Evolutionary conservation across 2,329 filamentous ascomycete genomes (phyloP).

Genomic region (Aureobasidium sp.): DNA sequence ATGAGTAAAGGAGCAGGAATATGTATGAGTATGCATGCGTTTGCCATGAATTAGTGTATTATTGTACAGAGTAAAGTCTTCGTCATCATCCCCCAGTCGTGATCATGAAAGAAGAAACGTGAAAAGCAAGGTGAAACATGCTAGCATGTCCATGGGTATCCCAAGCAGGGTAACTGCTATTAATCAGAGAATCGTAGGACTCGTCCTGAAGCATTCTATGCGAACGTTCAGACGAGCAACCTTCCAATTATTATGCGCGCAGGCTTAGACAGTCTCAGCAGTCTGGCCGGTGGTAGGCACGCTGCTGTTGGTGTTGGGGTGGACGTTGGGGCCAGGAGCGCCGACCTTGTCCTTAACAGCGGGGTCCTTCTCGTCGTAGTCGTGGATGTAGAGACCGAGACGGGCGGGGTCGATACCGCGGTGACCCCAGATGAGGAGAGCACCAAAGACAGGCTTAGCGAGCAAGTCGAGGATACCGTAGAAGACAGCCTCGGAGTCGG

Average conservation of each 20-base stretch:
- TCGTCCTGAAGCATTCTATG: not conserved
- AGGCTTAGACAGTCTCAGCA: constrained; percentile 9
- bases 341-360: constrained; percentile 22
- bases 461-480: constrained; percentile 61
- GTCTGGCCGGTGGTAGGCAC: constrained; percentile 4
- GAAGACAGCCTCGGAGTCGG: constrained; percentile 61
- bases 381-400: constrained; percentile 48
- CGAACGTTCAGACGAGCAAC: not conserved
- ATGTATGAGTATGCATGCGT: not conserved
- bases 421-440: constrained; percentile 56
- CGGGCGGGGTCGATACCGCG: constrained; percentile 52
- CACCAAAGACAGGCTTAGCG: constrained; percentile 58
- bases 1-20: not conserved
- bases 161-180: not conserved
- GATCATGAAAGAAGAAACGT: not conserved
- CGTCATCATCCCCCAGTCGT: not conserved
- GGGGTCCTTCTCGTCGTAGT: constrained; percentile 39
- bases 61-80: constrained; percentile 9
- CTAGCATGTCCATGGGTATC: constrained; percentile 7
- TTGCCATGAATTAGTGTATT: constrained; percentile 8
- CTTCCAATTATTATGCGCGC: not conserved
- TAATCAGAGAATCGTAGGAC: not conserved
- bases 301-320: constrained; percentile 19
- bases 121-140: not conserved
- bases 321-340: constrained; percentile 18